Conservation (phyloP, 495 filamentous ascomycete species). For the Lichina pygmaea region DNA sequence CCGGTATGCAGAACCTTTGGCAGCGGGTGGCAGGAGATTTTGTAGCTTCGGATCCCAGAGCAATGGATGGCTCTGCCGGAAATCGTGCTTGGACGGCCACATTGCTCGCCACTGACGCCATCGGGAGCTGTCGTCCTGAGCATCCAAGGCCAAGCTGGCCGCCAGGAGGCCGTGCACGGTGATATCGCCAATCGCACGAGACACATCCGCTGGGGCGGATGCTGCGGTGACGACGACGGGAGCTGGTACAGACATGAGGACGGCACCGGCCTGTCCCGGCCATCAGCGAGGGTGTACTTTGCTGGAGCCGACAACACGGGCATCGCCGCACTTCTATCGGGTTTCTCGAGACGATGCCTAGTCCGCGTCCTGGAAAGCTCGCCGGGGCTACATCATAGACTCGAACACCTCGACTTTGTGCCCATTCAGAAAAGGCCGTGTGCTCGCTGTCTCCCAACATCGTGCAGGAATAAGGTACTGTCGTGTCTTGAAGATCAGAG, state of each 20-base stretch:
- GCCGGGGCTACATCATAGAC: neutral
- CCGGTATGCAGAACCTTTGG: slow-evolving; percentile 8
- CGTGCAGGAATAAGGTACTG: too few relatives aligned
- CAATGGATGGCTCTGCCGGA: slow-evolving; percentile 37
- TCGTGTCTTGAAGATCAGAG: too few relatives aligned
- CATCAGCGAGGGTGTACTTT: neutral
- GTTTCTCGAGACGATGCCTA: neutral
- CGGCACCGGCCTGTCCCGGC: slow-evolving; percentile 19
- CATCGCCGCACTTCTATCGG: neutral
- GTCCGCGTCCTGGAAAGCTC: neutral
- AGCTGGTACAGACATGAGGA: slow-evolving; percentile 35
- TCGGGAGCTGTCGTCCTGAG: slow-evolving; percentile 9
- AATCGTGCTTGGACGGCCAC: slow-evolving; percentile 32
- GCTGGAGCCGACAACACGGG: too few relatives aligned
- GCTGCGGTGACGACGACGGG: slow-evolving; percentile 31
- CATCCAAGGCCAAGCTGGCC: slow-evolving; percentile 31
- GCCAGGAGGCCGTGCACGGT: slow-evolving; percentile 44
- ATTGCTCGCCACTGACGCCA: slow-evolving; percentile 36
- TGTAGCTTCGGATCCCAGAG: slow-evolving; percentile 29
- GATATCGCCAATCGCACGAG: slow-evolving; percentile 20
- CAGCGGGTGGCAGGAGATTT: slow-evolving; percentile 18
- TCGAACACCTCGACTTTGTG: neutral
- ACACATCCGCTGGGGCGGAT: slow-evolving; percentile 22
- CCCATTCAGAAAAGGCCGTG: neutral
- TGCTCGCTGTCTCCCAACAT: too few relatives aligned